Evolutionary conservation across 441 rosid genomes (phyloP), one percentile per base, ranked within the genome.

Genomic region (Gossypium gossypioides): DNA sequence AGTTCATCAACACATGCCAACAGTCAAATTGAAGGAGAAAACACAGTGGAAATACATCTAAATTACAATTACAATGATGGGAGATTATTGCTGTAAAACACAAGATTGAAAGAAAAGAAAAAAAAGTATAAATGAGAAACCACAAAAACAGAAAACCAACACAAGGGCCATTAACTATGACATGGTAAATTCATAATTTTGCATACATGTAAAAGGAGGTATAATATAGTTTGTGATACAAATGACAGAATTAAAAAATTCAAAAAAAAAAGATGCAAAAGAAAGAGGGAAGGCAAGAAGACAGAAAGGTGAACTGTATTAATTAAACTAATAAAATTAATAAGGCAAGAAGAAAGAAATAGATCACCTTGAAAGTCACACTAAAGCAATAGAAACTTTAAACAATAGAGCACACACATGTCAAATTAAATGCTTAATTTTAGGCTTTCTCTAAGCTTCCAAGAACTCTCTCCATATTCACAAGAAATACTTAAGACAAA

Each of bases 131-230:
- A 48, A 48, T 66, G 3, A 44, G 7, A 46, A 66, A 24, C 6
- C n/a, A 44, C 6, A 12, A n/a, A 65, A 22, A 12, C 42, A 64
- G 22, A 65, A 65, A 44, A 12, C 0, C 8, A 66, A 22, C 29
- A 12, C 13, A 48, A 27, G 21, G 42, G 34, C n/a, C 15, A 27
- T 25, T 15, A 46, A 64, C 54, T 21, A 40, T 21, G 32, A 42
- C 32, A 48, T 13, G 16, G 57, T n/a, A 65, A 22, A 65, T 44
- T 65, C 10, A 6, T 44, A 44, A 65, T 65, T 21, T 46, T 66
- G 69, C 24, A 48, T 66, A 66, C 21, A 46, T 3, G 42, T n/a
- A 46, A 66, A 68, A 51, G 44, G 12, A 25, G 71, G 59, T 68
- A 50, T 3, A 15, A 27, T 27, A 15, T 50, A 8, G 25, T 48